A percentile compares a stretch with the other conserved stretches of the same genome.
These are phyloP conservation scores for Hemileia vastatrix DNA, from an alignment of 1,284 basidiomycete species.

Conservation along the genomic window DNA sequence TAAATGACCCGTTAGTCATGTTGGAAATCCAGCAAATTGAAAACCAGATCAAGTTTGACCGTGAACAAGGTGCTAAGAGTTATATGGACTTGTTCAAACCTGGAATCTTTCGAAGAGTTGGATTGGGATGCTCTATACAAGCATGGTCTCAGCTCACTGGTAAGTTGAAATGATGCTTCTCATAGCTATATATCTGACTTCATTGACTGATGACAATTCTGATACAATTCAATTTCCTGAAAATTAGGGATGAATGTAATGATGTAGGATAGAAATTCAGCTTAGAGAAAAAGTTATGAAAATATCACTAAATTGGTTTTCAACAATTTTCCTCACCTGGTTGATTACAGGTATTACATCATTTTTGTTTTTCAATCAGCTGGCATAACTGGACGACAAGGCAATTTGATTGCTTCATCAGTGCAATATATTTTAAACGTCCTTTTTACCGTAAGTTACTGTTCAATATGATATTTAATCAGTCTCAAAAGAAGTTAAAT, in stretches of 20 bases:
- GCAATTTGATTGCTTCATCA: slow-evolving; percentile 63
- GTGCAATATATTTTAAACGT: slow-evolving; percentile 68
- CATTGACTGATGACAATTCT: too few species aligned
- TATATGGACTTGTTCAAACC: slow-evolving; percentile 59
- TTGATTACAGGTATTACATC: slow-evolving; percentile 53
- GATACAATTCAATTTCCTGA: too few species aligned
- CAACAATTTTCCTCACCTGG: not conserved
- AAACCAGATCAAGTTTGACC: slow-evolving; percentile 65
- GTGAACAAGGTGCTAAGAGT: slow-evolving; percentile 59
- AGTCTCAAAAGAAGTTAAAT: too few species aligned
- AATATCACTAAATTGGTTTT: too few species aligned
- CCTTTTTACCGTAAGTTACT: too few species aligned
- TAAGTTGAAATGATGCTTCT: too few species aligned
- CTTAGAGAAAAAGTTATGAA: too few species aligned
- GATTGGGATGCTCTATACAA: slow-evolving; percentile 54
- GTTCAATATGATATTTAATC: too few species aligned
- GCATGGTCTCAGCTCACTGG: slow-evolving; percentile 59
- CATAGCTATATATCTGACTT: too few species aligned
- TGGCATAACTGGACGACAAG: slow-evolving; percentile 59
- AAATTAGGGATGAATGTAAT: slow-evolving; percentile 58
- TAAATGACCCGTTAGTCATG: slow-evolving; percentile 56
- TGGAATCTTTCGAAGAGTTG: slow-evolving; percentile 54
- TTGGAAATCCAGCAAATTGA: slow-evolving; percentile 69
- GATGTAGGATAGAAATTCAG: slow-evolving; percentile 57
- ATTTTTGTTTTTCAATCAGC: slow-evolving; percentile 66